Base-by-base conservation (phyloP, 1,139 yeast species). In the Candida sanyaensis region DNA sequence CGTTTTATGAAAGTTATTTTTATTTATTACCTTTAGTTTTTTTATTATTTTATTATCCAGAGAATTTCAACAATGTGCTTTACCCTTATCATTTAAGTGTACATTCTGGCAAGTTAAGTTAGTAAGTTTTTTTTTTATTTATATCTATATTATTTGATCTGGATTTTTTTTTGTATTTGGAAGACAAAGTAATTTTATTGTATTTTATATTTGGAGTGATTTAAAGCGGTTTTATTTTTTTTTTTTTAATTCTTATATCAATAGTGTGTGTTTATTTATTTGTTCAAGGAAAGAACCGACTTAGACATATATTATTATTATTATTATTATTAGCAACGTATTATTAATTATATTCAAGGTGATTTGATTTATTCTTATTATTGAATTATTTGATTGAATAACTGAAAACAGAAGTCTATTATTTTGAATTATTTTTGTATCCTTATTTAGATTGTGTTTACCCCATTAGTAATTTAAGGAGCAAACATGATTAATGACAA, bases 401-500 rank as follows among this genome's bases (percentile, higher is more conserved):
- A 17, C 24, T 8, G 34, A 26, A 41, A 9, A 41, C 43, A 41
- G 43, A 26, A 41, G 43, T 41, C 43, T 32, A 13, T 34, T 43
- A 41, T 38, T 38, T 44, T 37, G 50, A 44, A 41, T 45, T 43
- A 43, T 43, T 49, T 44, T 47, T 45, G 46, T 48, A 50, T 49
- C 45, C 43, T 46, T 52, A 51, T 52, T 52, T 49, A 52, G 54
- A 49, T 52, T 41, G 49, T 52, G 46, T 46, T 47, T 40, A 27
- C 23, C 27, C 24, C 23, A 31, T 17, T 13, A 47, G 29, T 10
- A 12, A 34, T 24, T 29, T 24, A 26, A 23, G 36, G 39, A 37
- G 24, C 34, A 44, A 51, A 46, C 50, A 53, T 53, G 56, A 53
- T 53, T 46, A 42, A 53, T 51, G 56, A 53, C 48, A 48, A 53